Conservation (phyloP, 495 filamentous ascomycete genomes). For the Polyplosphaeria fusca region DNA sequence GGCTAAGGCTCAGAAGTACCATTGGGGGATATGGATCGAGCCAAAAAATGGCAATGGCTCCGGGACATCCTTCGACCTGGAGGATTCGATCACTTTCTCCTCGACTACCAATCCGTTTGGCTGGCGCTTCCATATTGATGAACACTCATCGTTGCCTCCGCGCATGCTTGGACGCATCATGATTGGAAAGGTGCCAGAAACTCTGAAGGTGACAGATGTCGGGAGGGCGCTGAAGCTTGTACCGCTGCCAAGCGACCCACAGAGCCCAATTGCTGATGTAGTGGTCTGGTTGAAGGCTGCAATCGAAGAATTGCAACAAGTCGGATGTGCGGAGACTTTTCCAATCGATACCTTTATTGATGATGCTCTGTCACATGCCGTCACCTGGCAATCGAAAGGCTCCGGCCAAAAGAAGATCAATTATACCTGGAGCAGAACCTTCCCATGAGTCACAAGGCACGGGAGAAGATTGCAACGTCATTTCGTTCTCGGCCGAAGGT, state of each 20-base stretch:
- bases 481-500: no score
- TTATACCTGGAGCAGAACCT: slow-evolving; percentile 26
- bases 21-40: slow-evolving; percentile 22
- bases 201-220: background rate
- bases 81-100: background rate
- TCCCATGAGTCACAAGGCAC: no score
- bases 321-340: slow-evolving; percentile 17
- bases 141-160: background rate
- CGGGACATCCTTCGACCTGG: slow-evolving; percentile 9
- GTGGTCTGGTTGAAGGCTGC: slow-evolving; percentile 8
- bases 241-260: slow-evolving; percentile 6
- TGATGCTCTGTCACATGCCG: slow-evolving; percentile 7
- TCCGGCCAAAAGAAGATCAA: slow-evolving; percentile 11
- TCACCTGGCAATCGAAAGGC: background rate
- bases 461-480: no score
- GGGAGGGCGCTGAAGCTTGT: background rate
- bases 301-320: slow-evolving; percentile 6
- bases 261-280: background rate
- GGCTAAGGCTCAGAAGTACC: slow-evolving; percentile 47
- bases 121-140: slow-evolving; percentile 6
- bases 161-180: slow-evolving; percentile 12
- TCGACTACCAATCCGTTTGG: slow-evolving; percentile 5
- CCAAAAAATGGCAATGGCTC: slow-evolving; percentile 11
- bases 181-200: slow-evolving; percentile 21
- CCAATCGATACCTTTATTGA: slow-evolving; percentile 5